Base-by-base conservation (phyloP, 495 filamentous ascomycete genomes). In the Xylaria longipes region DNA sequence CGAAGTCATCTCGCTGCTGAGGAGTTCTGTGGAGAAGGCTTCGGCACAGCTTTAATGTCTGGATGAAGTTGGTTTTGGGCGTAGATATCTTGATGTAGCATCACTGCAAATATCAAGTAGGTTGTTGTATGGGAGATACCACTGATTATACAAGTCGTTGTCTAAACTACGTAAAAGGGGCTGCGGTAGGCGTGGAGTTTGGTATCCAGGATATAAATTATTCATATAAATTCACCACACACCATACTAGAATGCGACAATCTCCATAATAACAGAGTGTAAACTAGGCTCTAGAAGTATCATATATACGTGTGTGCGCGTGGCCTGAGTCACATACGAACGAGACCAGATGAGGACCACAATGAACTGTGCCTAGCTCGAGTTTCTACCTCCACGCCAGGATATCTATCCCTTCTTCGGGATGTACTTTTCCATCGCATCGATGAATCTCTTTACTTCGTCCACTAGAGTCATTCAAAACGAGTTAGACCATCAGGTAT, bases 1-100 rank as follows among this genome's bases (percentile, higher is more conserved):
- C 25, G 92, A 94, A 69, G 94, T 98, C 20, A 97, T 99, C 78
- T 80, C 82, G 22, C 86, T 91, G 79, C 82, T 99, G 78, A 88
- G 94, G 74, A 89, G 92, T 35, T 87, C 93, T 0, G 94, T 99
- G 0, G 89, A 98, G 62, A 87, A 84, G 76, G 84, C 87, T 75
- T 79, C 74, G 22, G 80, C 72, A 22, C 80, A 76, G 76, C 69
- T 80, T 33, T 61, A 35, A 22, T n/a, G 27, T 1, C 20, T 25
- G 64, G 20, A 5, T 5, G 78, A n/a, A 76, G 29, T 35, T n/a
- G 60, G 50, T 0, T 58, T 45, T 15, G 17, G 15, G 2, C 11
- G 54, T 46, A 33, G 27, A 43, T 41, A 37, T 33, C 57, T 6
- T 33, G 35, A 25, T n/a, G 12, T 6, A 33, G 22, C 22, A 15